Evolutionary conservation across 1,139 yeast genomes (phyloP), one percentile per base, ranked within the genome.

Genomic region (Pneumocystis canis): DNA sequence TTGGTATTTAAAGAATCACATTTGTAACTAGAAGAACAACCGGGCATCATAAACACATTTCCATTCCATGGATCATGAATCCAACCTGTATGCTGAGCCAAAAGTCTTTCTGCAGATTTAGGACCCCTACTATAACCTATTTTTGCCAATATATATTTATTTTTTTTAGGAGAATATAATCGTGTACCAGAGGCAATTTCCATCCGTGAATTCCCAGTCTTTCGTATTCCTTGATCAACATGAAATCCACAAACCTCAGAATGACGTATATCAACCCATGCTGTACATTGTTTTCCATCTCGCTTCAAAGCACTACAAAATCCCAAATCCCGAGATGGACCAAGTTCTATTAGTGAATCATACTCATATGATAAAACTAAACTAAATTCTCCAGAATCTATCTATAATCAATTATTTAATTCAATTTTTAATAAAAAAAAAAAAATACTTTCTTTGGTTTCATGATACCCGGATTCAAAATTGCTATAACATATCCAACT

Each of bases 181-280:
- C 58, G 58, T 37, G 64, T 60, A 25, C 66, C 63, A 25, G 64
- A 60, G 0, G 67, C 68, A 35, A 63, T 62, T 47, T 67, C 69
- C 31, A 67, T 67, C 39, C 68, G 61, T 60, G 65, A 54, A 58
- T 63, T 68, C 58, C 61, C 62, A 0, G 82, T 76, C 40, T 77
- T 78, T 62, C 81, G 79, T 63, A 83, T 77, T 58, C 82, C 79
- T 62, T 78, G 70, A 66, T 88, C 90, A 39, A 80, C 75, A 70
- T 90, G 97, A 69, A 76, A 87, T 41, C 82, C 84, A 73, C 97
- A 90, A 64, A 82, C 78, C 18, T 79, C 79, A 1, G 81, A 75
- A 60, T 76, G 77, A 14, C 78, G 73, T 39, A 72, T 73, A 70
- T 89, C 82, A 9, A 89, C 80, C 63, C 87, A 84, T 16, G 80